phyloP scores from a whole-genome alignment of 2,329 filamentous ascomycete species.

The Zasmidium angulare region DNA sequence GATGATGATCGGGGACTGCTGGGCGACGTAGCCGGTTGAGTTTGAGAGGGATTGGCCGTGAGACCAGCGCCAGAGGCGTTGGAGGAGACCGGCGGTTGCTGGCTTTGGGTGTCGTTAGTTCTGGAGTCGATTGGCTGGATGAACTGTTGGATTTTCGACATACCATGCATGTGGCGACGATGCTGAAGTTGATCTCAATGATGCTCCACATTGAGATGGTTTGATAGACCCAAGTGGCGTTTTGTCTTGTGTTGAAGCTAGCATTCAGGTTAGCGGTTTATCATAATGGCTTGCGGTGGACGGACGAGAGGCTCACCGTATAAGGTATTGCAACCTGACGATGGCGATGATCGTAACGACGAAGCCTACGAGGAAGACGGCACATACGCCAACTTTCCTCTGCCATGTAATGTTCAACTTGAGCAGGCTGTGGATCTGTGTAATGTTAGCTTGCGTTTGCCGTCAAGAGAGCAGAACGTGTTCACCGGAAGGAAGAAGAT shows the following conservation, averaged over 20 bases:
- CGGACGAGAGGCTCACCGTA: neutral
- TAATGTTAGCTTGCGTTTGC: neutral
- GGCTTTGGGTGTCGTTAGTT: neutral
- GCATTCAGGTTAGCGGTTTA: too few relatives aligned
- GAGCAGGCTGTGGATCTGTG: conserved; percentile 17
- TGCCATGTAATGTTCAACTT: conserved; percentile 20
- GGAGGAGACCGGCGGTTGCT: conserved; percentile 9
- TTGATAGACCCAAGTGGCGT: conserved; percentile 16
- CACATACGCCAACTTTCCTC: conserved; percentile 18
- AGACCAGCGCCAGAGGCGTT: conserved; percentile 3
- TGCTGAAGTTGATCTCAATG: conserved; percentile 16
- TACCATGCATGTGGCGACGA: conserved; percentile 21
- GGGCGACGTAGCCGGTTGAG: neutral
- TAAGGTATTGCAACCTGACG: conserved; percentile 17
- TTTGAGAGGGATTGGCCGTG: neutral
- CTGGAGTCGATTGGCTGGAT: too few relatives aligned
- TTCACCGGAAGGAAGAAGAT: conserved; percentile 20
- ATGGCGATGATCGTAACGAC: conserved; percentile 19
- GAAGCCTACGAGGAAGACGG: conserved; percentile 17
- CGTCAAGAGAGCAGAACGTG: neutral
- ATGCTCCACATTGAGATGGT: conserved; percentile 18
- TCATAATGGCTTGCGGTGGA: neutral
- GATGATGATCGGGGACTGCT: neutral
- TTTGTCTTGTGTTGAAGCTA: conserved; percentile 1
- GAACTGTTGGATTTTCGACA: too few relatives aligned